Percentiles rank a stretch among this genome's conserved stretches.
These are phyloP conservation scores for Phoma herbarum DNA, from an alignment of 2,329 filamentous ascomycete genomes.

Conservation along the genomic window DNA sequence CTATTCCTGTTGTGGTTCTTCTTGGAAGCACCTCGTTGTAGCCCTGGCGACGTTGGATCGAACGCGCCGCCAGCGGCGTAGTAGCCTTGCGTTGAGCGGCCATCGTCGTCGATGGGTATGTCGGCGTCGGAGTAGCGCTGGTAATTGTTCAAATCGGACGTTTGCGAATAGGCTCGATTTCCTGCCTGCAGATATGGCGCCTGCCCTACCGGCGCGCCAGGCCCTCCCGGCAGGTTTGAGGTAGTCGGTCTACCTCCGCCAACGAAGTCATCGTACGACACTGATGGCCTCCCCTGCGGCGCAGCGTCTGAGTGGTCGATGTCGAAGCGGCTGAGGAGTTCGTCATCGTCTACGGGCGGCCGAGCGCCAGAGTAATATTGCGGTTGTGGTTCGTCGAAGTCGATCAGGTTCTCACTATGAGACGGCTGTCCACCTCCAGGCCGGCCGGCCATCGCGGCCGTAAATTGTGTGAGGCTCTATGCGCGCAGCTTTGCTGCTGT, in stretches of 20 bases:
- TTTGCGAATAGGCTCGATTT: conserved; percentile 70
- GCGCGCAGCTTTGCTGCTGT: conserved; percentile 34
- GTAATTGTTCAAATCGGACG: conserved; percentile 85
- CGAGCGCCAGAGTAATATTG: conserved; percentile 78
- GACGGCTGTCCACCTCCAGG: conserved; percentile 61
- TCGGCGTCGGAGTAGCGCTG: conserved; percentile 91
- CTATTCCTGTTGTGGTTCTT: conserved; percentile 81
- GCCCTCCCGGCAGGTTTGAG: conserved; percentile 56
- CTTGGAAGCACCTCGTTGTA: conserved; percentile 60
- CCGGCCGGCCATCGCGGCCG: conserved; percentile 61
- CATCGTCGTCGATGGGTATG: conserved; percentile 82
- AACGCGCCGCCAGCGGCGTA: conserved; percentile 73
- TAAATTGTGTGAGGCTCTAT: conserved; percentile 31
- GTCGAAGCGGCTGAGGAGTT: conserved; percentile 78
- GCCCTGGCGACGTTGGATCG: conserved; percentile 61
- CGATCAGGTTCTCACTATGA: conserved; percentile 69
- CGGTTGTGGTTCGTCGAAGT: conserved; percentile 75
- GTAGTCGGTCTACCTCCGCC: conserved; percentile 66
- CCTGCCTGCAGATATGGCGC: conserved; percentile 49
- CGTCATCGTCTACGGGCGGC: conserved; percentile 81
- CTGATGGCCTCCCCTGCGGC: conserved; percentile 76
- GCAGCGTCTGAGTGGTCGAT: conserved; percentile 71
- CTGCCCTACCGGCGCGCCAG: conserved; percentile 51
- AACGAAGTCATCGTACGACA: conserved; percentile 95
- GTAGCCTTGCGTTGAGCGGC: conserved; percentile 76